Percentiles rank a stretch among this genome's conserved stretches.
Evolutionary conservation across 2,329 filamentous ascomycete species (phyloP).

Genomic region (Aspergillus sp.): DNA sequence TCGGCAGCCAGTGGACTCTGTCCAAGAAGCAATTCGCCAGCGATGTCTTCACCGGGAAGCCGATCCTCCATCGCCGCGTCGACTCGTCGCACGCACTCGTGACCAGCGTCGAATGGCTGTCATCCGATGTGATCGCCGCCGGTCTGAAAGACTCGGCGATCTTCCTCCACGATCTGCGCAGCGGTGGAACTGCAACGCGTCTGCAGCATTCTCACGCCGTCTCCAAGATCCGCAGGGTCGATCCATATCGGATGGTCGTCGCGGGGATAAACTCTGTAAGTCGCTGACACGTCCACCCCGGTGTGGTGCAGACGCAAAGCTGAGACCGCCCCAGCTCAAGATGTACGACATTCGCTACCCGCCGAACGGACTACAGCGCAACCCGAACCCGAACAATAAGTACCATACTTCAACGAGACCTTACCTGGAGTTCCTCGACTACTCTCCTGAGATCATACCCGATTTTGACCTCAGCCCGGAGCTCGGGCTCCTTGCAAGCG

Average conservation of each 20-base stretch:
- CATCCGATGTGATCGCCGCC: constrained; percentile 32
- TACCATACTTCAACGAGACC: constrained; percentile 30
- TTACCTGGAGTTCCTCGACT: constrained; percentile 36
- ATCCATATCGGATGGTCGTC: constrained; percentile 34
- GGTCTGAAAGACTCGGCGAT: constrained; percentile 34
- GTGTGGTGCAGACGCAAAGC: not conserved
- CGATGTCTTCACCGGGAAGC: constrained; percentile 12
- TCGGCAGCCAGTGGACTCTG: constrained; percentile 27
- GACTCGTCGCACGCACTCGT: constrained; percentile 29
- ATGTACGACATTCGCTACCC: constrained; percentile 43
- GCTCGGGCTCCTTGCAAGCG: constrained; percentile 36
- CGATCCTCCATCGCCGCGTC: constrained; percentile 14
- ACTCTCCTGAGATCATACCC: constrained; percentile 23
- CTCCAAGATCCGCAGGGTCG: constrained; percentile 33
- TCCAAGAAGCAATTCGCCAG: constrained; percentile 25
- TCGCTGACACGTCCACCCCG: not conserved
- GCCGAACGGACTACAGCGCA: constrained; percentile 23
- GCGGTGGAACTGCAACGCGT: constrained; percentile 27
- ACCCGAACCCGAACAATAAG: constrained; percentile 25
- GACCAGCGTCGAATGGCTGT: constrained; percentile 39
- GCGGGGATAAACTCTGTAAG: constrained; percentile 32
- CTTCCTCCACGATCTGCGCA: constrained; percentile 36
- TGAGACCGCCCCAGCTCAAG: constrained; percentile 27
- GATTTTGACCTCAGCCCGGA: constrained; percentile 38
- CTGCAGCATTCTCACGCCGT: constrained; percentile 35